Evolutionary conservation across 805 yeast species (phyloP), one percentile per base, ranked within the genome.

Genomic region (Starmerella stigmatis): DNA sequence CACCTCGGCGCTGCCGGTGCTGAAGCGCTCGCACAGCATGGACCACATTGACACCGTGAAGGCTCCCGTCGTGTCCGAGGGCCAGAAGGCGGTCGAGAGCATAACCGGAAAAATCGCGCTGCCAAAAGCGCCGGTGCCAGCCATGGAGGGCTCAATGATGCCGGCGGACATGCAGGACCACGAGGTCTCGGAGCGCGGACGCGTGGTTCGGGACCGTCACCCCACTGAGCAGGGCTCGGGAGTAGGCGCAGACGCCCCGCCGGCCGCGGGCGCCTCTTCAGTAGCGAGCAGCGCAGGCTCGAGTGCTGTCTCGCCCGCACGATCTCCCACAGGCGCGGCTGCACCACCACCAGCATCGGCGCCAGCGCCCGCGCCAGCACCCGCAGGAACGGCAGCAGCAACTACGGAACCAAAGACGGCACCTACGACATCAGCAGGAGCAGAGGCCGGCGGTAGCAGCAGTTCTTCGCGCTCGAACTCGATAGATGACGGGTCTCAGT

Each of bases 11-110:
- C 26, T 28, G 21, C 48, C 45, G 19, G 3, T 17, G 38, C 46
- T 49, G 17, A 39, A 33, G 21, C 47, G 52, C n/a, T 43, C 52
- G 20, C 51, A 40, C 17, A 49, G 52, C 37, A 49, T 45, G 46
- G 41, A 41, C 27, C 38, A 45, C 16, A 34, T 49, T 22, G 52
- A 49, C 9, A 29, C 33, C 15, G 10, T 49, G 21, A 30, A 35
- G 33, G 40, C 34, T 13, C 45, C 39, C 17, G 39, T 19, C 5
- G 45, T 45, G 10, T 28, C 47, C 5, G 53, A 43, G 21, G 55
- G 55, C 32, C 48, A 45, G 26, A 34, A 37, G 29, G 52, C 54
- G 5, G 55, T 51, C 2, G 52, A 50, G 32, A 31, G 45, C 19
- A 51, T 52, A 20, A 32, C 52, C 4, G 55, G 52, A 5, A 43